Base-by-base conservation (phyloP, 1,284 basidiomycete genomes). In the Lentinula novae-zelandiae region DNA sequence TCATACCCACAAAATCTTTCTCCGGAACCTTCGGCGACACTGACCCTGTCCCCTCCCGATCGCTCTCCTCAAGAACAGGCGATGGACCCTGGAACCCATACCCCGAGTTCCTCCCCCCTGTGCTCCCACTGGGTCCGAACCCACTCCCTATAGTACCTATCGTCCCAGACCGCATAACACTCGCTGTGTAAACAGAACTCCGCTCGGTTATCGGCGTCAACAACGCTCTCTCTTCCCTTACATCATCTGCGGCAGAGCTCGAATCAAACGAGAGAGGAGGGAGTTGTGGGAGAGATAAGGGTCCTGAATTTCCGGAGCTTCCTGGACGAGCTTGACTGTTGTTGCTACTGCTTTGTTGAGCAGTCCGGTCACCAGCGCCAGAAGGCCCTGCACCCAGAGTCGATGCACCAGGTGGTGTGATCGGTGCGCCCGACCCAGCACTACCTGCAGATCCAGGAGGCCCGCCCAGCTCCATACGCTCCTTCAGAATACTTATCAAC, bases 401-500 rank as follows among this genome's bases (percentile, higher is more conserved):
- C 36, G 36, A 38, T 12, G 36, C 36, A 38, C 36, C 36, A 8
- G 36, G 36, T 38, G 36, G 42, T 15, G 42, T 46, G 7, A n/a
- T 13, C 42, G 15, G n/a, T 7, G 15, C 39, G 39, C 10, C n/a
- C n/a, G 39, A 42, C 39, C 39, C 39, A 42, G 10, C n/a, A n/a
- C 12, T 42, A 2, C 39, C 10, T n/a, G 12, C 39, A 10, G 39
- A 10, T 10, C n/a, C 39, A n/a, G 39, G n/a, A 27, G 27, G 39
- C 39, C 39, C n/a, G 39, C n/a, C 12, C 39, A 42, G n/a, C 5
- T 76, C 80, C 83, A 95, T 86, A 58, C 88, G 84, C 53, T 87
- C 82, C 49, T 81, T 75, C 12, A 94, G 78, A 39, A 94, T 83
- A 40, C 79, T 76, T 61, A 84, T 77, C 61, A 94, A 80, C 58